phyloP scores from a whole-genome alignment of 306 rosid genomes.

The apple (Malus domestica) region DNA sequence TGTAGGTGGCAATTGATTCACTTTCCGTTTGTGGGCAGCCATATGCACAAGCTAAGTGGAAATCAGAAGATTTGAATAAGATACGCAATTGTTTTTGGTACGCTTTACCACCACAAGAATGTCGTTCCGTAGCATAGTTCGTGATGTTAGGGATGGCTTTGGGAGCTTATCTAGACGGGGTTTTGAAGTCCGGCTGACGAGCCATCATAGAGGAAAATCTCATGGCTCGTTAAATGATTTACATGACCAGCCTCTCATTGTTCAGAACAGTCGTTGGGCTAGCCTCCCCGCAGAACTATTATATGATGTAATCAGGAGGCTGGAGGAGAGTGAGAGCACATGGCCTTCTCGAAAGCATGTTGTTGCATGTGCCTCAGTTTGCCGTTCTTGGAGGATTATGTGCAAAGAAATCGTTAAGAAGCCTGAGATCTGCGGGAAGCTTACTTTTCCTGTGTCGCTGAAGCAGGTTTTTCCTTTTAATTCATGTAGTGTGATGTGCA shows the following conservation, averaged over 20 bases:
- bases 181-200: conserved; percentile 61
- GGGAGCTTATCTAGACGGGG: conserved; percentile 85
- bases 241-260: conserved; percentile 53
- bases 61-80: conserved; percentile 18
- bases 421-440: conserved; percentile 77
- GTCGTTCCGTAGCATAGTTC: conserved; percentile 92
- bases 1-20: conserved; percentile 10
- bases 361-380: conserved; percentile 82
- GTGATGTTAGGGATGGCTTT: conserved; percentile 79
- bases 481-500: background rate
- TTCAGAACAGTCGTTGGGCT: conserved; percentile 80
- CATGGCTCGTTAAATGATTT: conserved; percentile 71
- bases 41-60: conserved; percentile 18
- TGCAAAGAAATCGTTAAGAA: conserved; percentile 74
- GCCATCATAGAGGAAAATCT: conserved; percentile 72
- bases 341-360: conserved; percentile 85
- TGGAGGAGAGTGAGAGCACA: conserved; percentile 75
- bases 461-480: conserved; percentile 55
- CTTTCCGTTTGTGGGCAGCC: conserved; percentile 28
- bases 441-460: conserved; percentile 79
- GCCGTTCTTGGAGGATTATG: conserved; percentile 84
- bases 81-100: conserved; percentile 10
- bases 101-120: conserved; percentile 31
- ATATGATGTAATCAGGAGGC: conserved; percentile 65
- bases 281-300: conserved; percentile 74